Percentiles rank a stretch among this genome's conserved stretches.
Evolutionary conservation across 2,329 filamentous ascomycete species (phyloP).

Genomic region (Fusarium odoratissimum): DNA sequence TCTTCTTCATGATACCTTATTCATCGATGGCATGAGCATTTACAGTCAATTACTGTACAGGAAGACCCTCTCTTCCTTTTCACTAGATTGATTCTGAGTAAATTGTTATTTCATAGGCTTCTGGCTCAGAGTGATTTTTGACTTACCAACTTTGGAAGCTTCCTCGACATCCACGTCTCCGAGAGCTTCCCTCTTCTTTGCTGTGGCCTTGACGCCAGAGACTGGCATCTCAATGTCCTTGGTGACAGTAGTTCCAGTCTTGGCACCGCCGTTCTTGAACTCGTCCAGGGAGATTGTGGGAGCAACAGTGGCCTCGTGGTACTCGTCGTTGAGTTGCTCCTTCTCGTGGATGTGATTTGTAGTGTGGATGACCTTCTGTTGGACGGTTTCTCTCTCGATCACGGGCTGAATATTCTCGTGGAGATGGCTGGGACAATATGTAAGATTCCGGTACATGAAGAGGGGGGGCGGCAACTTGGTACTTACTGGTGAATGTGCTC

Average conservation of each 20-base stretch:
- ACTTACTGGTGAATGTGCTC: conserved; percentile 30
- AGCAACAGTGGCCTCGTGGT: conserved; percentile 19
- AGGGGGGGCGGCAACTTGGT: fast-evolving
- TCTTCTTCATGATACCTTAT: fast-evolving
- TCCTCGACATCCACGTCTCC: neutral
- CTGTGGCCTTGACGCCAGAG: neutral
- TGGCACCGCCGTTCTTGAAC: conserved; percentile 11
- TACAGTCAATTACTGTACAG: conserved; percentile 3
- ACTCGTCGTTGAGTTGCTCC: conserved; percentile 21
- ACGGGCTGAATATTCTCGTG: conserved; percentile 32
- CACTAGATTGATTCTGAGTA: conserved; percentile 20
- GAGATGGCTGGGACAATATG: neutral
- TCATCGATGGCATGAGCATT: conserved; percentile 6
- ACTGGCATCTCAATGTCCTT: conserved; percentile 11
- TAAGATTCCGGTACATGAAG: neutral
- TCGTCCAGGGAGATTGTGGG: conserved; percentile 11
- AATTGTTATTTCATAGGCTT: neutral
- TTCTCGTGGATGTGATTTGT: conserved; percentile 25
- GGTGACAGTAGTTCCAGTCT: neutral
- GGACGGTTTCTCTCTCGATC: conserved; percentile 31
- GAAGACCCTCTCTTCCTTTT: conserved; percentile 7
- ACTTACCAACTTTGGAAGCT: conserved; percentile 1
- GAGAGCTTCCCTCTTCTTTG: conserved; percentile 10
- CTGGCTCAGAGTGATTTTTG: fast-evolving
- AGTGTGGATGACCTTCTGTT: conserved; percentile 30